Conservation (phyloP, 257 asterid species). For the Scutellaria minor region DNA sequence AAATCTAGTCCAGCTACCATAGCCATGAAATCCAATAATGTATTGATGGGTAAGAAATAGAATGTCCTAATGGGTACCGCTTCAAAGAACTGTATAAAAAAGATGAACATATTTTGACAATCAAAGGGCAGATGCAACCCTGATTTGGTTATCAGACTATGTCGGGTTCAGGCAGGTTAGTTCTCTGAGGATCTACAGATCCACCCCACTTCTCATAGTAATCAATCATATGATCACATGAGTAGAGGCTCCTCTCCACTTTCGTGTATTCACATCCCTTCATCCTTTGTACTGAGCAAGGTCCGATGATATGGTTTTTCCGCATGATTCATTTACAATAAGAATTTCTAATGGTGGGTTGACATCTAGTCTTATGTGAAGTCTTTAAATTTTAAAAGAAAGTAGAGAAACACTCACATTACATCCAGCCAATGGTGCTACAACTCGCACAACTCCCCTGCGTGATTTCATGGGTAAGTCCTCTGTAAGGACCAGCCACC, state of each 20-base stretch:
- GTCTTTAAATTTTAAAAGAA: background rate
- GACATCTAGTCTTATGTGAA: background rate
- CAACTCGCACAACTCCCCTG: slow-evolving; percentile 76
- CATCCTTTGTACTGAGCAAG: slow-evolving; percentile 1
- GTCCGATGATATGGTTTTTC: background rate
- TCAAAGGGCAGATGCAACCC: slow-evolving; percentile 19
- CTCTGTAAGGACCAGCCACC: slow-evolving; percentile 92
- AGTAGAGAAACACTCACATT: slow-evolving; percentile 60
- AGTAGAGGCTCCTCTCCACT: slow-evolving; percentile 3
- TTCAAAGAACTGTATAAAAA: slow-evolving; percentile 7
- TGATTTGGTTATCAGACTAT: background rate
- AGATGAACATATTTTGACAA: background rate
- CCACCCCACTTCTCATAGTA: background rate
- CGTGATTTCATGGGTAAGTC: slow-evolving; percentile 59
- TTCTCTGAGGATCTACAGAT: background rate
- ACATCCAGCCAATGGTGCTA: slow-evolving; percentile 93
- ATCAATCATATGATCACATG: background rate
- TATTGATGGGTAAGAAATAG: background rate
- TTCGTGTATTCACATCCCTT: slow-evolving; percentile 13
- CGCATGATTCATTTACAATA: background rate
- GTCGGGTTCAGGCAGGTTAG: background rate
- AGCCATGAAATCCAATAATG: slow-evolving; percentile 6
- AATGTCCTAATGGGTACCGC: background rate
- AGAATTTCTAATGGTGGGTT: background rate
- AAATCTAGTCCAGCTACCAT: background rate